Percentiles rank a stretch among this genome's conserved stretches.
Evolutionary conservation across 352 stramenopile species (phyloP).

Genomic region (Ochromonadaceae sp.): DNA sequence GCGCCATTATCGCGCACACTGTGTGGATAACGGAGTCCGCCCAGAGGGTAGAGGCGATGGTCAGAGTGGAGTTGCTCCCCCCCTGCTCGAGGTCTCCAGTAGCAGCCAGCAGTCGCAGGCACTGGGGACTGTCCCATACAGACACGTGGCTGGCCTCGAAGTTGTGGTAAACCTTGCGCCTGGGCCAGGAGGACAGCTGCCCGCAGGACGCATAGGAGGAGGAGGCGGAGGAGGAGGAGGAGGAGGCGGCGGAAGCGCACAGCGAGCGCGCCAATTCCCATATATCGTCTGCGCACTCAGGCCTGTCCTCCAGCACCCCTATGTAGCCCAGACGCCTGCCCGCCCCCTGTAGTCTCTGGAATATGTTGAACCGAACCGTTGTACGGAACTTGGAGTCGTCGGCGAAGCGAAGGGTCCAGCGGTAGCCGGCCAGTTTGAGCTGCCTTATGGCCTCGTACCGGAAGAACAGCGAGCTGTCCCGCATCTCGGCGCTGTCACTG

Average conservation of each 20-base stretch:
- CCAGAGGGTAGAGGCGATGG: too few relatives aligned
- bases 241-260: background rate
- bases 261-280: background rate
- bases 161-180: background rate
- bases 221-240: background rate
- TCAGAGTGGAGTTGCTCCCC: too few relatives aligned
- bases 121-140: too few relatives aligned
- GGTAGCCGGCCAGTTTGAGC: background rate
- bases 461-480: background rate
- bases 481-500: background rate
- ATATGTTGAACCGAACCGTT: background rate
- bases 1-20: too few relatives aligned
- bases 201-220: background rate
- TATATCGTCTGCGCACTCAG: background rate
- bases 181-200: background rate
- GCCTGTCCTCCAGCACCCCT: background rate
- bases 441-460: background rate
- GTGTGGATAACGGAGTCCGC: background rate
- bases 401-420: constrained; percentile 4
- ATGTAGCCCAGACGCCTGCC: background rate
- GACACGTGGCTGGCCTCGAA: constrained; percentile 9
- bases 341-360: background rate
- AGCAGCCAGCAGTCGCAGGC: too few relatives aligned
- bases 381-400: background rate
- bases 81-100: too few relatives aligned